Evolutionary conservation across 2,329 filamentous ascomycete genomes (phyloP).

Genomic region (Thelonectria rubi): DNA sequence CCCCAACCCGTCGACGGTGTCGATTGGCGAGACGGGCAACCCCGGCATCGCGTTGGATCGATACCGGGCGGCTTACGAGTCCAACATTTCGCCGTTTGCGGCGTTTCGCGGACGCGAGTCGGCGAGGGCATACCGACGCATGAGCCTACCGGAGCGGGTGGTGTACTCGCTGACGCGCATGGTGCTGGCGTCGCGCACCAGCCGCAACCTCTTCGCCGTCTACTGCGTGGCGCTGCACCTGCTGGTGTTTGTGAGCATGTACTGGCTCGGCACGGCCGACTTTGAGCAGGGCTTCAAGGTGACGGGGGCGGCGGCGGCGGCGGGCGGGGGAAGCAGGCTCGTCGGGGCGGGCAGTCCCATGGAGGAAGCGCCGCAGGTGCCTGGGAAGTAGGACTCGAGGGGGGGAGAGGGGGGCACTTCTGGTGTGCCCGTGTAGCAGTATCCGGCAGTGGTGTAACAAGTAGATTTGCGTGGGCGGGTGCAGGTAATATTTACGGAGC

Average conservation of each 20-base stretch:
- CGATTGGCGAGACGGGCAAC: slow-evolving; percentile 62
- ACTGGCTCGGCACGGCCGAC: slow-evolving; percentile 79
- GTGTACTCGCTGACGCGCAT: slow-evolving; percentile 92
- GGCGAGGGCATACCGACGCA: slow-evolving; percentile 87
- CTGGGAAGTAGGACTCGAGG: slow-evolving; percentile 32
- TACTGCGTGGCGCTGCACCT: slow-evolving; percentile 92
- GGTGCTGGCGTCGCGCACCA: slow-evolving; percentile 88
- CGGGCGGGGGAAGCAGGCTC: slow-evolving; percentile 41
- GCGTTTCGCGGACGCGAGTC: slow-evolving; percentile 95
- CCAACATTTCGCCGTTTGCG: slow-evolving; percentile 93
- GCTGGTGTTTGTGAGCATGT: slow-evolving; percentile 86
- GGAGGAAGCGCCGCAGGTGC: slow-evolving; percentile 40
- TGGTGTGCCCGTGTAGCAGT: slow-evolving; percentile 19
- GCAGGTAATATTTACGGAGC: background rate
- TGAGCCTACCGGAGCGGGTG: slow-evolving; percentile 89
- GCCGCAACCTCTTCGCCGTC: slow-evolving; percentile 90
- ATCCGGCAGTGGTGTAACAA: slow-evolving; percentile 4
- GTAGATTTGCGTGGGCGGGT: slow-evolving; percentile 6
- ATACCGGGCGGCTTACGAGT: slow-evolving; percentile 93
- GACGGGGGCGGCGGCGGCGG: slow-evolving; percentile 54
- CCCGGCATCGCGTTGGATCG: slow-evolving; percentile 79
- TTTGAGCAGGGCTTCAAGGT: slow-evolving; percentile 69
- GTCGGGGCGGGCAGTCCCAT: slow-evolving; percentile 36
- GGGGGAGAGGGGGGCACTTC: slow-evolving; percentile 9
- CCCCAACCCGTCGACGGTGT: slow-evolving; percentile 78